These are phyloP conservation scores for Emergomyces pasteurianus DNA, from an alignment of 2,329 filamentous ascomycete genomes.

Conservation along the genomic window DNA sequence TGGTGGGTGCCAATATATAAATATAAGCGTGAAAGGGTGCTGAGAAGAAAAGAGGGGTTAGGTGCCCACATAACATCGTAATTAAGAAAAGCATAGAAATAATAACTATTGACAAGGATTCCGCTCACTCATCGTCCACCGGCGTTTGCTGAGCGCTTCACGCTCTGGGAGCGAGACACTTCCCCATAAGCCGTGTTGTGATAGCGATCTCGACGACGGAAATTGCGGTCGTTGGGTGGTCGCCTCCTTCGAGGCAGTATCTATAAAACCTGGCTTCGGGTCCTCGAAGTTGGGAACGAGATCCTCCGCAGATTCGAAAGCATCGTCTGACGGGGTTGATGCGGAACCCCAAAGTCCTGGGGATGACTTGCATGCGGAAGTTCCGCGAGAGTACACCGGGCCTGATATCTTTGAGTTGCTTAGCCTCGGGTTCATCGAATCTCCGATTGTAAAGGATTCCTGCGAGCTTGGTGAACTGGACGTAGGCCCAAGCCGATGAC, in stretches of 20 bases:
- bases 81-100: background rate
- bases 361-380: slow-evolving; percentile 9
- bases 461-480: slow-evolving; percentile 15
- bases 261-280: background rate
- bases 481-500: slow-evolving; percentile 21
- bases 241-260: background rate
- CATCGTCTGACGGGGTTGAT: slow-evolving; percentile 9
- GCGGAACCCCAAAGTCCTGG: slow-evolving; percentile 28
- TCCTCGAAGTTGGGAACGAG: slow-evolving; percentile 28
- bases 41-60: no score
- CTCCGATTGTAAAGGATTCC: slow-evolving; percentile 17
- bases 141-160: slow-evolving; percentile 4
- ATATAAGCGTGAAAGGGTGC: background rate
- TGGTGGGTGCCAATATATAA: background rate
- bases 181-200: slow-evolving; percentile 29
- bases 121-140: slow-evolving; percentile 8
- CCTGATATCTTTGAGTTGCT: background rate
- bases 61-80: no score
- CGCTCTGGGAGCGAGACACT: slow-evolving; percentile 14
- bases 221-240: slow-evolving; percentile 5
- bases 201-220: slow-evolving; percentile 18
- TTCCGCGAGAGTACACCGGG: background rate
- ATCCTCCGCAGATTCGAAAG: slow-evolving; percentile 19
- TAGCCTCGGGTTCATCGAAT: background rate
- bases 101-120: background rate